phyloP scores from a whole-genome alignment of 2,329 filamentous ascomycete genomes.

The Nigrograna mackinnonii region DNA sequence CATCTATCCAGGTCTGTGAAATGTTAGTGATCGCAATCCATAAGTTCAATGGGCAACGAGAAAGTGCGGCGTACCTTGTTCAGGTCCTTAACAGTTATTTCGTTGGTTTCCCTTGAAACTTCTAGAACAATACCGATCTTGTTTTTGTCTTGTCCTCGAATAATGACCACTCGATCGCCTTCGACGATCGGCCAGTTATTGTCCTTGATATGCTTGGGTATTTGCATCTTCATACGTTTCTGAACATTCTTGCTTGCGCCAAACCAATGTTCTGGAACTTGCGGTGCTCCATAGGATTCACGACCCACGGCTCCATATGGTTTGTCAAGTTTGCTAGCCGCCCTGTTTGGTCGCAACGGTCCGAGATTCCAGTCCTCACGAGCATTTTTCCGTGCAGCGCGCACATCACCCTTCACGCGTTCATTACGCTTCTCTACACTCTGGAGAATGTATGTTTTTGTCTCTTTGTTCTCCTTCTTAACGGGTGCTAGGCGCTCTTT shows the following conservation, averaged over 20 bases:
- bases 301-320: conserved; percentile 62
- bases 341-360: conserved; percentile 74
- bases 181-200: conserved; percentile 40
- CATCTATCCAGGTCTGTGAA: background rate
- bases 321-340: conserved; percentile 63
- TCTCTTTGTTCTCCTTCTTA: background rate
- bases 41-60: too few species aligned
- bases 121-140: conserved; percentile 75
- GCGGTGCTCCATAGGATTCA: conserved; percentile 29
- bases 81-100: conserved; percentile 40
- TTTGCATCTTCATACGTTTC: conserved; percentile 2
- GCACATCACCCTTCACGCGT: conserved; percentile 2
- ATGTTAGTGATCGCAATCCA: too few species aligned
- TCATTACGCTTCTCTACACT: background rate
- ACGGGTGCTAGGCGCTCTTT: conserved; percentile 15
- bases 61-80: conserved; percentile 39
- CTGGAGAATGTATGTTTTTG: conserved; percentile 2
- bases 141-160: conserved; percentile 78
- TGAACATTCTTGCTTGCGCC: background rate
- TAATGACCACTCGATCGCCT: conserved; percentile 81
- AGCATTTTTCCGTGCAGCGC: conserved; percentile 59
- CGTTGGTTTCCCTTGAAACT: conserved; percentile 48
- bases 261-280: conserved; percentile 37
- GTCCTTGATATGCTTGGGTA: conserved; percentile 35
- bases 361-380: conserved; percentile 81